A percentile compares a stretch with the other conserved stretches of the same genome.
phyloP scores from a whole-genome alignment of 768 basidiomycete species.

The Leccinum incarnatum region DNA sequence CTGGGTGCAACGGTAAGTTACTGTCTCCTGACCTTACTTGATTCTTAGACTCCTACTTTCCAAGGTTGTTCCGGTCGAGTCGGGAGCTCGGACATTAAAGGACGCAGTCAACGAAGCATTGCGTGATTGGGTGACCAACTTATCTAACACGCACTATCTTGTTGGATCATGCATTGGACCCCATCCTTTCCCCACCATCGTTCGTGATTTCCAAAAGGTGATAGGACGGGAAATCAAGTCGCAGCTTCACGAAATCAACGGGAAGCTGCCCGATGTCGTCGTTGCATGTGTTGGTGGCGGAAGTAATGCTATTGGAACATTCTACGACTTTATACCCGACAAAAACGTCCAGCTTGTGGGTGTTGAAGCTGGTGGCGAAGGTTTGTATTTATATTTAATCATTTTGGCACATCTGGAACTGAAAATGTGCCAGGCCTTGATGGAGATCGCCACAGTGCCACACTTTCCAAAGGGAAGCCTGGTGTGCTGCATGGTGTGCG shows the following conservation, averaged over 20 bases:
- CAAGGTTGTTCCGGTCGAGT: slow-evolving; percentile 89
- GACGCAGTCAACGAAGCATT: slow-evolving; percentile 98
- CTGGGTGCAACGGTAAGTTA: slow-evolving; percentile 77
- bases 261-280: slow-evolving; percentile 90
- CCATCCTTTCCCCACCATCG: slow-evolving; percentile 98
- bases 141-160: slow-evolving; percentile 91
- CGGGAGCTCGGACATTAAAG: slow-evolving; percentile 93
- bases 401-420: slow-evolving; percentile 1
- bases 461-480: slow-evolving; percentile 84
- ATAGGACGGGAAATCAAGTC: slow-evolving; percentile 94
- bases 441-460: slow-evolving; percentile 88
- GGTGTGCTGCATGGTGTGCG: slow-evolving; percentile 96
- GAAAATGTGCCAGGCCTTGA: slow-evolving; percentile 53
- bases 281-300: slow-evolving; percentile 98
- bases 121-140: slow-evolving; percentile 98
- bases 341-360: slow-evolving; percentile 83
- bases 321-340: slow-evolving; percentile 94
- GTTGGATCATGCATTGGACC: slow-evolving; percentile 98
- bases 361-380: slow-evolving; percentile 98
- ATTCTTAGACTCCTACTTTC: background rate
- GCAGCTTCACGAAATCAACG: slow-evolving; percentile 67
- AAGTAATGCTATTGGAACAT: slow-evolving; percentile 95
- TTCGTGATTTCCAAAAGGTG: slow-evolving; percentile 95
- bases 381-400: slow-evolving; percentile 38
- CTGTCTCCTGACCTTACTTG: background rate